Evolutionary conservation across 2,329 filamentous ascomycete genomes (phyloP), one percentile per base, ranked within the genome.

Genomic region (Magnaporthales sp.): DNA sequence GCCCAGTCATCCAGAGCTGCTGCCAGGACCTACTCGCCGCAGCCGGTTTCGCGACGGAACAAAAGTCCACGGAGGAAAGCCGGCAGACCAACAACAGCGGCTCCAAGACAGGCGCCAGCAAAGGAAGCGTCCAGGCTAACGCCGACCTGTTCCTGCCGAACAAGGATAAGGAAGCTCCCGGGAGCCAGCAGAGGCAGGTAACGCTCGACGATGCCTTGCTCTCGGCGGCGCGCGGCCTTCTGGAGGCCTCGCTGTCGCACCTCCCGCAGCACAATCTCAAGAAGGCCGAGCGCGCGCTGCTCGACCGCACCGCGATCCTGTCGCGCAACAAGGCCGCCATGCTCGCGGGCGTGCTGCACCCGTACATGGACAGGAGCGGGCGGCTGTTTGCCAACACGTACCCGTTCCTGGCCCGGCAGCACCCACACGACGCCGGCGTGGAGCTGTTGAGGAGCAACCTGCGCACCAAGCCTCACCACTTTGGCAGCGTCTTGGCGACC

Each of bases 291-390:
- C 89, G 94, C 65, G 85, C 88, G 11, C 86, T 92, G 63, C 82
- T 97, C 69, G 92, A 97, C 73, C 90, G 91, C 70, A 91, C 91
- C 2, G 90, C 92, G 24, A 89, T 97, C 67, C 79, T 97, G 26
- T 85, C 83, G 5, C 82, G 84, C 68, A 83, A 89, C 75, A 88
- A 87, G 73, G 81, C 88, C 32, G 89, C 91, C 58, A 91, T 97
- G 84, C 74, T 95, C 11, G 87, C 92, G 6, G 94, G 92, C 75
- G 88, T 96, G 13, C 80, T 97, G 68, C 92, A 95, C 75, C 91
- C 92, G 0, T 86, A 88, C 76, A 79, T 87, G 69, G 81, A 88
- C 73, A 80, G 85, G 72, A 83, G 88, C 74, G 85, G 89, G 58
- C 81, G 86, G 69, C 84, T 86, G 65, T 86, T 88, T 68, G 83